These are phyloP conservation scores for Gymnopilus junonius DNA, from an alignment of 768 basidiomycete species.

Conservation along the genomic window DNA sequence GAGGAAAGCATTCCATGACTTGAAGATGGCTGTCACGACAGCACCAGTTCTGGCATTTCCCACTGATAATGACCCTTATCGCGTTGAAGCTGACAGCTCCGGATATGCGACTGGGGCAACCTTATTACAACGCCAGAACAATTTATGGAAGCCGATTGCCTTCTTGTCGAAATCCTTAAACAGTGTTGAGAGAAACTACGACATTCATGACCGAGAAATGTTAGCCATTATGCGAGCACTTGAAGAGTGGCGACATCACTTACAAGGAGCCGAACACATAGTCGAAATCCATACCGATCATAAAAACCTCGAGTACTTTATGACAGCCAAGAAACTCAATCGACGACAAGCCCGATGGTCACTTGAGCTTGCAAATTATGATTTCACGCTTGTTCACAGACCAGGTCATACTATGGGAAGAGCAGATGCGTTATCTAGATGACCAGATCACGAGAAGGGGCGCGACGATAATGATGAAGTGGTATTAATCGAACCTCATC, in stretches of 20 bases:
- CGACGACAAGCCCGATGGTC: conserved; percentile 48
- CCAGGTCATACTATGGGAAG: conserved; percentile 29
- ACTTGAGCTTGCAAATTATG: conserved; percentile 34
- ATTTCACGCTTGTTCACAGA: conserved; percentile 34
- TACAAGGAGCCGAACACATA: not conserved
- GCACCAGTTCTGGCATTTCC: conserved; percentile 12
- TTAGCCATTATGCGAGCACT: conserved; percentile 43
- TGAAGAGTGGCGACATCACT: conserved; percentile 33
- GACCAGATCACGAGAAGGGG: conserved; percentile 27
- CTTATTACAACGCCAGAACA: conserved; percentile 30
- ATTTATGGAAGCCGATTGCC: conserved; percentile 39
- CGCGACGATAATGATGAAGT: conserved; percentile 23
- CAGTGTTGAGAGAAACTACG: conserved; percentile 2
- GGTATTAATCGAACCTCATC: conserved; percentile 11
- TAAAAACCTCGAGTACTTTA: conserved; percentile 49
- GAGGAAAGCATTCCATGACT: not conserved
- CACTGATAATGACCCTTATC: conserved; percentile 4
- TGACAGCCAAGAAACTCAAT: conserved; percentile 40
- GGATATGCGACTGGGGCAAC: conserved; percentile 45
- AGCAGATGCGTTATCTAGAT: conserved; percentile 31
- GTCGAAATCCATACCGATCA: conserved; percentile 40
- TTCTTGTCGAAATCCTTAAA: conserved; percentile 38
- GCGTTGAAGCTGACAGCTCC: conserved; percentile 38
- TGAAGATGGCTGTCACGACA: conserved; percentile 5
- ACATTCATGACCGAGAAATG: conserved; percentile 48